Evolutionary conservation across 148 eudicot species (phyloP), one percentile per base, ranked within the genome.

Genomic region (Gaultheria prostrata): DNA sequence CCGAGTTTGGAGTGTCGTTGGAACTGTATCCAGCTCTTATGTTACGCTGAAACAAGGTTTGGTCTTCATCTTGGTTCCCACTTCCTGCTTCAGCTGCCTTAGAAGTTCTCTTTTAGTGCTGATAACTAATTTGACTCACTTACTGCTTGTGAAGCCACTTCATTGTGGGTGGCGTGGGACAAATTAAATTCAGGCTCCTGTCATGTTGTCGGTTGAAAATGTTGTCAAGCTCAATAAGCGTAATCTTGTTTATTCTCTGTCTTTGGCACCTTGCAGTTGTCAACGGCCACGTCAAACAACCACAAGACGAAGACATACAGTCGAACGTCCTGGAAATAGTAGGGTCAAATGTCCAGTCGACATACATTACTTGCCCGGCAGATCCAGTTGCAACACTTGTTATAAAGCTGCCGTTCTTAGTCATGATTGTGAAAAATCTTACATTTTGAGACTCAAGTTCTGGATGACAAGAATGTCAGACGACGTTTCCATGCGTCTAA

Each of bases 391-490:
- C 99, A 83, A 97, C 99, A 57, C 98, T 97, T 83, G 99, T 98
- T 77, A 97, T 97, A 85, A 97, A 97, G 86, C 88, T 97, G 73
- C 98, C 99, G 30, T 97, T 92, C 87, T 88, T 97, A 84, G 98
- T 97, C 77, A 87, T 97, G 90, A 91, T 97, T 79, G 98, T 95
- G 86, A 97, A 97, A 87, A 97, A 97, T 83, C 74, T 93, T 97
- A 93, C 85, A 95, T 95, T 97, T 97, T 80, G 99, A 97, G 93
- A 97, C 95, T 86, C 99, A 97, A 87, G 91, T 97, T 85, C 86
- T 97, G 92, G 99, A 97, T 86, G 99, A 97, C 88, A 97, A 95
- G 93, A 97, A 97, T 87, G 99, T 97, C 83, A 93, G 99, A 85
- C 92, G 99, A 72, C 94, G 99, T 73, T 97, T 97, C 82, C 99